Base-by-base conservation (phyloP, 2,329 filamentous ascomycete species). In the Ceratocystis eucalypticola region DNA sequence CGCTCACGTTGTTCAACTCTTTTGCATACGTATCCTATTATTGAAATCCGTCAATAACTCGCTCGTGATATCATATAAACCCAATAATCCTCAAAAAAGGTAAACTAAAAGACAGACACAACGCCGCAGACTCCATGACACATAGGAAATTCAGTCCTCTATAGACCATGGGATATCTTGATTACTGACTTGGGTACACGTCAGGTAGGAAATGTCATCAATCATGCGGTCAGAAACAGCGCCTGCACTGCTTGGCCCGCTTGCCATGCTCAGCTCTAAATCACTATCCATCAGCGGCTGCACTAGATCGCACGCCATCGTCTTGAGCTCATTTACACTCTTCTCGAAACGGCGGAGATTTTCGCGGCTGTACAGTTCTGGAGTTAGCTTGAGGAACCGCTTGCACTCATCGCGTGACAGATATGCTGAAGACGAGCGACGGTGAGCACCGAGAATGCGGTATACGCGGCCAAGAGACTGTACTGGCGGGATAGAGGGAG, bases 381-480 rank as follows among this genome's bases (percentile, higher is more conserved):
- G 88, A 10, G 84, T 87, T 25, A 93, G 78, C 74, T 96, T 95
- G 64, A 96, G 81, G 72, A 96, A 96, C 25, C 85, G 84, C 75
- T 96, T 96, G 73, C 93, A 88, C 70, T 96, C 92, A 70, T 96
- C 91, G 74, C 93, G 91, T 1, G 79, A 76, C 4, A 97, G 83
- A 73, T 94, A 96, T 0, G 81, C 79, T 8, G 80, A 75, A 0
- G 83, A 78, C 15, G 28, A 59, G 17, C 15, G 75, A 68, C 3
- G 78, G 78, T 1, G 82, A 3, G 83, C 82, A 41, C 91, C 91
- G 7, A 96, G 80, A 1, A 88, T 82, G 53, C 90, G 84, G 75
- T 93, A 96, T 1, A 92, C 84, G 59, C 88, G 84, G 2, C 91
- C 91, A 33, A 61, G 50, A 12, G 41, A 55, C 7, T 84, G 74